Base-by-base conservation (phyloP, 108 stramenopile species). In the Cyclostephanos invisitatus region DNA sequence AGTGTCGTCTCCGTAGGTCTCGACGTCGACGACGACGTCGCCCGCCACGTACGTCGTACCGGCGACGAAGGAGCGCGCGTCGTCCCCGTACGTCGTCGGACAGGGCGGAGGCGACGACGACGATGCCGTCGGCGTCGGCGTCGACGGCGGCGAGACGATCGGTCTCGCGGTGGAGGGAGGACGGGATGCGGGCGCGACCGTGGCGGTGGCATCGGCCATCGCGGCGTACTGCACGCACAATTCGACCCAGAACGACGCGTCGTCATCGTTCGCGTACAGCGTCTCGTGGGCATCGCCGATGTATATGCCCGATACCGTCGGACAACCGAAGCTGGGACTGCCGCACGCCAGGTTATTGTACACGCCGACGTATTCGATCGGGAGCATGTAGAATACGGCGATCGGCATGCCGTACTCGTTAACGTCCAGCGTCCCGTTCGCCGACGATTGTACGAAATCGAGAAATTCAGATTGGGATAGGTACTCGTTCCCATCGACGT, bases 311-410 rank as follows among this genome's bases (percentile, higher is more conserved):
- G 38, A 22, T 0, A 79, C 49, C 10, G 53, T 54, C 3, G 73
- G 68, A 81, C 80, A 81, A 0, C 64, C 80, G 8, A 61, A 50
- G 42, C 38, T 68, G 0, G 58, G 53, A 67, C 67, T 50, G 12
- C 80, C 80, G 46, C 80, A 81, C 7, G 80, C 80, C 20, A 74
- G 61, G 42, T 61, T 48, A 25, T 81, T 81, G 60, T 71, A 81
- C 0, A 69, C 22, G 5, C 73, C 63, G 8, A 74, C 38, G 15
- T 75, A 67, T 12, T 66, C 50, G 7, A 21, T 59, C 7, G 73
- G 68, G 7, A 81, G 59, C 42, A 62, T 56, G 18, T 32, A 40
- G 35, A 74, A 81, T 22, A 36, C 0, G 0, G 64, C 55, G 36
- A 81, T 74, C 3, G 67, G 50, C 20, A 61, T 67, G 9, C 73